phyloP scores from a whole-genome alignment of 2,329 filamentous ascomycete genomes.

The Diplodia intermedia region DNA sequence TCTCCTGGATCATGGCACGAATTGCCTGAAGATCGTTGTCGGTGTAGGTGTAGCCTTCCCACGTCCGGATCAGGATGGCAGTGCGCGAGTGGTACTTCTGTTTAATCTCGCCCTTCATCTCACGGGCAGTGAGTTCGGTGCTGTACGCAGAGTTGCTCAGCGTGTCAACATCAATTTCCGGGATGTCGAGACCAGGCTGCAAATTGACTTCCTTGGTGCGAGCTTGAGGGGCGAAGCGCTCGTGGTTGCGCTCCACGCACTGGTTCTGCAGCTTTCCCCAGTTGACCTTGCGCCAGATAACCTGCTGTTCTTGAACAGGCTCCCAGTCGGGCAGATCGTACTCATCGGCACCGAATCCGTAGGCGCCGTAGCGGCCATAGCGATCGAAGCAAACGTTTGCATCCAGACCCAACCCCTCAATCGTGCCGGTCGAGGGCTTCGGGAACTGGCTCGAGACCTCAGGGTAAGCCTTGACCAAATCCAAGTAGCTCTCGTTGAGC shows the following conservation, averaged over 20 bases:
- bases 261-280: conserved; percentile 75
- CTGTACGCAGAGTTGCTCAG: conserved; percentile 14
- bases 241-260: conserved; percentile 70
- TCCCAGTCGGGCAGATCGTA: conserved; percentile 56
- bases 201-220: conserved; percentile 42
- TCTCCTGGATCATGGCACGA: conserved; percentile 55
- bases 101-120: conserved; percentile 15
- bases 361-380: conserved; percentile 60
- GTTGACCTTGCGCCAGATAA: conserved; percentile 69
- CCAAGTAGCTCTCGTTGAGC: conserved; percentile 64
- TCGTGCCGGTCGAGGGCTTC: conserved; percentile 47
- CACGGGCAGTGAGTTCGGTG: conserved; percentile 29
- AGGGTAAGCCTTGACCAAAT: conserved; percentile 68
- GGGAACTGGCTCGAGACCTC: conserved; percentile 59
- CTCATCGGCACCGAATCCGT: conserved; percentile 62
- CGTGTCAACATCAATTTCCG: conserved; percentile 25
- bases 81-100: conserved; percentile 52
- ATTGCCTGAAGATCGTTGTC: conserved; percentile 56
- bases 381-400: conserved; percentile 70
- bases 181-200: conserved; percentile 30
- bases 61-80: conserved; percentile 55
- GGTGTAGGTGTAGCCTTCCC: conserved; percentile 56
- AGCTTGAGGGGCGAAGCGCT: conserved; percentile 61
- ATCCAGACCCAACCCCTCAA: conserved; percentile 49
- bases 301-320: conserved; percentile 35